Percentiles rank a stretch among this genome's conserved stretches.
phyloP scores from a whole-genome alignment of 805 yeast genomes.

The Wickerhamomyces ciferrii region DNA sequence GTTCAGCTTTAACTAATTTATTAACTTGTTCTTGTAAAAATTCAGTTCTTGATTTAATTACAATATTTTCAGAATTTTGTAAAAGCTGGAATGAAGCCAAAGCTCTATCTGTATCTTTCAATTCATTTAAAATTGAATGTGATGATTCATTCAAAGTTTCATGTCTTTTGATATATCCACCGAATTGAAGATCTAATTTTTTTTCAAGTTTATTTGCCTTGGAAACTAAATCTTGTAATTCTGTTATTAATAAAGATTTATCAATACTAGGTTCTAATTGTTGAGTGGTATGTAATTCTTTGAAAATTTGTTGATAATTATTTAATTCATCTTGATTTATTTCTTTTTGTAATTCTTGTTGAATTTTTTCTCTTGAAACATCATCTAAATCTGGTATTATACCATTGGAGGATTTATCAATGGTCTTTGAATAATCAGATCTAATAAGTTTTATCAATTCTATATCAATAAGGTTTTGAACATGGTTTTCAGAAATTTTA shows the following conservation, averaged over 20 bases:
- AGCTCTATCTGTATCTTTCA: conserved; percentile 18
- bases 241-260: conserved; percentile 2
- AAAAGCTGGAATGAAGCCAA: conserved; percentile 16
- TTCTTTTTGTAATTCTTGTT: conserved; percentile 7
- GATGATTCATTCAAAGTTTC: conserved; percentile 10
- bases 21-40: conserved; percentile 19
- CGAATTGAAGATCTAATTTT: conserved; percentile 4
- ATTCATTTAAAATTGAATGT: conserved; percentile 4
- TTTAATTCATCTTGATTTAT: conserved; percentile 3
- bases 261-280: not conserved
- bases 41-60: conserved; percentile 7
- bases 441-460: conserved; percentile 32
- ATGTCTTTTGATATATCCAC: conserved; percentile 6
- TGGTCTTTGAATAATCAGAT: conserved; percentile 34
- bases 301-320: conserved; percentile 8
- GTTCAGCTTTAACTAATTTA: conserved; percentile 15
- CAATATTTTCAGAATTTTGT: conserved; percentile 9
- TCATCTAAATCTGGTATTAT: conserved; percentile 17
- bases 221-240: conserved; percentile 7
- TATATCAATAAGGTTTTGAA: conserved; percentile 14
- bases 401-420: conserved; percentile 15
- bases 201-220: conserved; percentile 14
- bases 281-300: conserved; percentile 1
- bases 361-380: conserved; percentile 1
- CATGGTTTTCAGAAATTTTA: not conserved